A percentile compares a stretch with the other conserved stretches of the same genome.
These are phyloP conservation scores for Cercospora brassicicola DNA, from an alignment of 2,329 filamentous ascomycete species.

Conservation along the genomic window DNA sequence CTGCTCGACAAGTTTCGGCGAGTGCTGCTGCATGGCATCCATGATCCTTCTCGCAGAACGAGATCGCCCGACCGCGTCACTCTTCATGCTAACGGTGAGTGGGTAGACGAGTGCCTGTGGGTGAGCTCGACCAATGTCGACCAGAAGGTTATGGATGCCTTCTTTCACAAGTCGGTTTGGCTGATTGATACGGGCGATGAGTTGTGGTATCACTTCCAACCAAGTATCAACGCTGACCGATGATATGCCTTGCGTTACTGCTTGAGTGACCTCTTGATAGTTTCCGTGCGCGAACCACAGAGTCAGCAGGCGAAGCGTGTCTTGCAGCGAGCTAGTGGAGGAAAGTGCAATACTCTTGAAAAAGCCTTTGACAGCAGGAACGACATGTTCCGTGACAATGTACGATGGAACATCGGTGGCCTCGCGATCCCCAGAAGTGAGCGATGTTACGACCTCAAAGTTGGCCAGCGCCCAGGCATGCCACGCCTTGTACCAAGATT, in stretches of 20 bases:
- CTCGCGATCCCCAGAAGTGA: slow-evolving; percentile 66
- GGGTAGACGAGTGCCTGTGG: slow-evolving; percentile 97
- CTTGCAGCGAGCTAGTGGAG: slow-evolving; percentile 87
- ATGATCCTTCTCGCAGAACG: slow-evolving; percentile 90
- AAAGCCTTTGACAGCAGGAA: slow-evolving; percentile 92
- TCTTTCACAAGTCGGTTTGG: slow-evolving; percentile 84
- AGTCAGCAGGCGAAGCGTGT: slow-evolving; percentile 87
- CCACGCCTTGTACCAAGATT: slow-evolving; percentile 98
- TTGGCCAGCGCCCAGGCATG: slow-evolving; percentile 98
- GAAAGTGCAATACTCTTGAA: slow-evolving; percentile 96
- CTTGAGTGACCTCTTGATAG: slow-evolving; percentile 79
- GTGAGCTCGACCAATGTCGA: slow-evolving; percentile 89
- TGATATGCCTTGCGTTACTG: slow-evolving; percentile 85
- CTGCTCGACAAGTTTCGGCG: slow-evolving; percentile 86
- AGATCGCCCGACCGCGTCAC: slow-evolving; percentile 78
- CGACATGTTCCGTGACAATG: slow-evolving; percentile 80
- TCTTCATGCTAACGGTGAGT: slow-evolving; percentile 97
- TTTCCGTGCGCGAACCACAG: slow-evolving; percentile 96
- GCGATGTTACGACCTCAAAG: slow-evolving; percentile 91
- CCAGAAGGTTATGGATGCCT: slow-evolving; percentile 86
- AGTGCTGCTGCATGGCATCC: slow-evolving; percentile 97
- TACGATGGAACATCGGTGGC: slow-evolving; percentile 61
- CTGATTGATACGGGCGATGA: slow-evolving; percentile 97
- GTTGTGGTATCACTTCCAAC: slow-evolving; percentile 95
- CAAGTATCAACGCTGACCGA: slow-evolving; percentile 96